Percentiles rank a stretch among this genome's conserved stretches.
Conservation (phyloP, 306 rosid species). For the Lathyrus sativus region DNA sequence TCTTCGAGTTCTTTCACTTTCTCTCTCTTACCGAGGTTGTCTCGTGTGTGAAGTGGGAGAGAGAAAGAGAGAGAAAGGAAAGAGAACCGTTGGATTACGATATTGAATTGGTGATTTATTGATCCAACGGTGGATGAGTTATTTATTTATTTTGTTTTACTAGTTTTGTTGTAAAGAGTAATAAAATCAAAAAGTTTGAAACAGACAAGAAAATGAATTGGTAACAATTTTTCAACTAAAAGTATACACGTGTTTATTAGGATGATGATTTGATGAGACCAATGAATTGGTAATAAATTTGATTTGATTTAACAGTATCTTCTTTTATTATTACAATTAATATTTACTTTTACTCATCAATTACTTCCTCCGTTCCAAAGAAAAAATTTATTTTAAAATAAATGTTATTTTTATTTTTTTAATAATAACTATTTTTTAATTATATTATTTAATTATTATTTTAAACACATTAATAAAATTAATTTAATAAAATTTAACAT, state of each 20-base stretch:
- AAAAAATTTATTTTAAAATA: too few species aligned
- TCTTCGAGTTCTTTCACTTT: slow-evolving; percentile 36
- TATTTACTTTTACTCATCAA: too few species aligned
- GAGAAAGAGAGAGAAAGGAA: slow-evolving; percentile 32
- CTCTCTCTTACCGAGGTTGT: slow-evolving; percentile 25
- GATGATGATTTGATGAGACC: background rate
- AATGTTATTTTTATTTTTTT: too few species aligned
- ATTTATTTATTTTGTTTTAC: background rate
- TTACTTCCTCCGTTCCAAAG: too few species aligned
- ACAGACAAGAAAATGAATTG: slow-evolving; percentile 22
- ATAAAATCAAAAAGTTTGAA: background rate
- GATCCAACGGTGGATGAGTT: slow-evolving; percentile 43
- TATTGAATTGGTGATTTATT: slow-evolving; percentile 3
- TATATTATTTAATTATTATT: too few species aligned
- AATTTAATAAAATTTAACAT: too few species aligned
- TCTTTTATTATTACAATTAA: background rate
- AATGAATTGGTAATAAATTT: slow-evolving; percentile 1
- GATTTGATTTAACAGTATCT: background rate
- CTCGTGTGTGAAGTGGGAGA: slow-evolving; percentile 30
- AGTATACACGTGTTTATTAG: background rate
- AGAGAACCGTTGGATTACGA: slow-evolving; percentile 40
- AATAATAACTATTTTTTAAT: too few species aligned
- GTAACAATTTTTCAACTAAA: slow-evolving; percentile 12
- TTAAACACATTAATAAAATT: too few species aligned
- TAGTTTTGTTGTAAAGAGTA: background rate